Base-by-base conservation (phyloP, 2,329 filamentous ascomycete species). In the Endothia cerciana region DNA sequence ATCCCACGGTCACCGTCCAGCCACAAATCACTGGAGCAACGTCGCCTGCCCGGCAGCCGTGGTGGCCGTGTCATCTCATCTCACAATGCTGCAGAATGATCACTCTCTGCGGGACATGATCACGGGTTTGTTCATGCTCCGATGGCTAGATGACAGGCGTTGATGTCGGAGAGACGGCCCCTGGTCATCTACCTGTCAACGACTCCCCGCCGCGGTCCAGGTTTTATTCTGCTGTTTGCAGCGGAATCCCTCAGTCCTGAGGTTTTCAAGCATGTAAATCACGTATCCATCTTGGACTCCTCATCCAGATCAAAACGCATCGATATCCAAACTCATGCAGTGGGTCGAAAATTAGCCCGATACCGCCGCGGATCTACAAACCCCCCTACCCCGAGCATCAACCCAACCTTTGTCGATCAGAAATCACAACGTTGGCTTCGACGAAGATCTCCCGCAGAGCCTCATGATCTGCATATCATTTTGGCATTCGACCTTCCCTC, bases 401-500 rank as follows among this genome's bases (percentile, higher is more conserved):
- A 28, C n/a, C 13, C 45, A 15, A 11, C 33, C 22, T 10, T 51
- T 11, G 47, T 28, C 47, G 47, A 56, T 36, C 28, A 38, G 30
- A 56, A 56, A 56, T n/a, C 17, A 36, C 28, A 38, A n/a, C 3
- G n/a, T 10, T n/a, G 17, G 13, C 1, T n/a, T n/a, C 30, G 8
- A 19, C 30, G 33, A 19, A 56, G 30, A 56, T 38, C 53, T 56
- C 33, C 53, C 53, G 53, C 53, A 56, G 53, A 56, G 53, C 53
- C 53, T 33, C 53, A 56, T 10, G 10, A 22, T 56, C 17, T 38
- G 36, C 33, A n/a, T 22, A 8, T 38, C 3, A 22, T n/a, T 22
- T 22, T 36, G 7, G 15, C 7, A 5, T 6, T 15, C n/a, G 5
- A 13, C 1, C 5, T 10, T 36, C 19, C 13, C 47, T 22, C 1